Conservation (phyloP, 208 protist species). For the Crithidia brevicula region DNA sequence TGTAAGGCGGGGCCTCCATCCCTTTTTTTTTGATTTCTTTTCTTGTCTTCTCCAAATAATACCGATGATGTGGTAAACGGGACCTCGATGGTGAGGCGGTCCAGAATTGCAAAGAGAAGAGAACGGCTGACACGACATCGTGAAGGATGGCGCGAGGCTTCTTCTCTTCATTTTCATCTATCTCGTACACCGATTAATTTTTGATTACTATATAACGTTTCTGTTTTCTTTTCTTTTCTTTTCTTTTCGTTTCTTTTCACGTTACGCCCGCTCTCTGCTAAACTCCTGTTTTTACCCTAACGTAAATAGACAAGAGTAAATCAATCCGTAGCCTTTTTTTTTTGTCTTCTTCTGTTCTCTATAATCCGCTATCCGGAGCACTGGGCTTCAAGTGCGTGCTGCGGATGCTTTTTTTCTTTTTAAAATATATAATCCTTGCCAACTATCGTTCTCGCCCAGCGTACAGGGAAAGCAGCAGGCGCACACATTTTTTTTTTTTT, state of each 20-base stretch:
- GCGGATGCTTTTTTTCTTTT: neutral
- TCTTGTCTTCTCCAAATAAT: too few relatives aligned
- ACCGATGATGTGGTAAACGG: too few relatives aligned
- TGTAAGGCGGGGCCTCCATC: too few relatives aligned
- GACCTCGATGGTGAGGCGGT: too few relatives aligned
- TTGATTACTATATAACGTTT: neutral
- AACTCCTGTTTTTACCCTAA: constrained; percentile 3
- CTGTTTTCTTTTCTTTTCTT: constrained; percentile 17
- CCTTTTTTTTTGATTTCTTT: too few relatives aligned
- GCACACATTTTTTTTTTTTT: constrained; percentile 15
- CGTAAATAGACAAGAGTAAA: neutral
- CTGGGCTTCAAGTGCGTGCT: constrained; percentile 14
- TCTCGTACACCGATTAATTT: neutral
- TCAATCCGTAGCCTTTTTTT: neutral
- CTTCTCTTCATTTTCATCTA: neutral
- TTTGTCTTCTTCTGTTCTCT: constrained; percentile 12
- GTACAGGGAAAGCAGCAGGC: neutral
- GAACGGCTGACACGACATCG: too few relatives aligned
- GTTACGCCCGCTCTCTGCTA: neutral
- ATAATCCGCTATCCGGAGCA: constrained; percentile 14
- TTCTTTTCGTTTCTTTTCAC: constrained; percentile 6
- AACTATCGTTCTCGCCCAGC: neutral
- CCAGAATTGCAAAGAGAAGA: too few relatives aligned
- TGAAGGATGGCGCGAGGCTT: neutral
- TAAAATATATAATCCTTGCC: too few relatives aligned